Percentiles rank a stretch among this genome's conserved stretches.
Evolutionary conservation across 2,329 filamentous ascomycete genomes (phyloP).

Genomic region (Diaporthe ilicicola): DNA sequence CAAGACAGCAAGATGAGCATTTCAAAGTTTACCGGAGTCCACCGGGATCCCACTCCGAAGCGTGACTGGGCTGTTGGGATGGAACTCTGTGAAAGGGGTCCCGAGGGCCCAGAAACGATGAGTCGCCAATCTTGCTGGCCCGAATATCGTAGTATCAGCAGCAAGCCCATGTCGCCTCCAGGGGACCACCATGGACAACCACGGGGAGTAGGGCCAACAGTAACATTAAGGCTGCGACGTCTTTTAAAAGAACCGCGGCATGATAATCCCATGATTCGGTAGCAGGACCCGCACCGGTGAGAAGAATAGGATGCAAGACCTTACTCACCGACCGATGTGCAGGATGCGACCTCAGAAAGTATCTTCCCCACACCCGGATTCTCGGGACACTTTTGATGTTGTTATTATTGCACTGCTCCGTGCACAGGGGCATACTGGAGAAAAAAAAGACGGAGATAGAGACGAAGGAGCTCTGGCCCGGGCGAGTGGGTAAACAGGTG

Average conservation of each 20-base stretch:
- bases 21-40: not conserved
- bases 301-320: slow-evolving; percentile 5
- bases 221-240: too few relatives aligned
- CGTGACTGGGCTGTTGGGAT: not conserved
- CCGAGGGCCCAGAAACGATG: not conserved
- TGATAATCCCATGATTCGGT: slow-evolving; percentile 10
- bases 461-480: not conserved
- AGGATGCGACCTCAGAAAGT: not conserved
- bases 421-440: not conserved
- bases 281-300: slow-evolving; percentile 17
- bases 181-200: not conserved
- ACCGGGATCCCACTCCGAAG: slow-evolving; percentile 20
- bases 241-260: not conserved
- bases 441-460: too few relatives aligned
- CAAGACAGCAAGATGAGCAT: not conserved
- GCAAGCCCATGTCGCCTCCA: not conserved
- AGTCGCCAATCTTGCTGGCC: not conserved
- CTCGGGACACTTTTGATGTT: not conserved
- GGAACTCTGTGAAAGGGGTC: not conserved
- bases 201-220: too few relatives aligned
- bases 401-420: not conserved
- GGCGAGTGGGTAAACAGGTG: slow-evolving; percentile 16
- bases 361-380: slow-evolving; percentile 13
- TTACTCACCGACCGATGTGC: slow-evolving; percentile 18
- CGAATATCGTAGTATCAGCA: not conserved